Evolutionary conservation across 139 green algal genomes (phyloP).

Genomic region (Chlorella vulgaris): DNA sequence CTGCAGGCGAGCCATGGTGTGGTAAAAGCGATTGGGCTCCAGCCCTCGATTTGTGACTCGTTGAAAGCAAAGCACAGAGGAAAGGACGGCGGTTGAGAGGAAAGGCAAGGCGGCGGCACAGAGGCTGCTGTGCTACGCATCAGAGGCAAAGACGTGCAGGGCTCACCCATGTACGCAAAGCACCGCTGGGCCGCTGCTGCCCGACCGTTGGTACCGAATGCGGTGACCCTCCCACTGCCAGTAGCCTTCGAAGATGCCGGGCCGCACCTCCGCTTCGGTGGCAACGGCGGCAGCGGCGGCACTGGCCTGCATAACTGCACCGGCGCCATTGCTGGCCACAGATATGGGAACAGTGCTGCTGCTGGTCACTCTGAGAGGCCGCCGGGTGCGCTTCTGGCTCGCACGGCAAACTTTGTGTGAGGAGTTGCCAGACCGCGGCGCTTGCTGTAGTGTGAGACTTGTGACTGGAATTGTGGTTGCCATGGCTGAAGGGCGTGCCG

Average conservation of each 20-base stretch:
- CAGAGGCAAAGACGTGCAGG: no score
- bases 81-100: constrained; percentile 4
- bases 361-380: no score
- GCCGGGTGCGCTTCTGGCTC: no score
- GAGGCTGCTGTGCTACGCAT: neutral
- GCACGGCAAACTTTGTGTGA: no score
- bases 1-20: constrained; percentile 89
- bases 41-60: no score
- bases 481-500: no score
- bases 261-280: constrained; percentile 35
- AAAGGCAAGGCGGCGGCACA: neutral
- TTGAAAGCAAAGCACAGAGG: no score
- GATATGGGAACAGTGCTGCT: neutral
- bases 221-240: constrained; percentile 83
- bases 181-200: constrained; percentile 44
- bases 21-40: no score
- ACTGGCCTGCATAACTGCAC: neutral
- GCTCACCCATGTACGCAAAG: constrained; percentile 25
- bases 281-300: neutral
- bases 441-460: no score
- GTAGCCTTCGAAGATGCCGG: constrained; percentile 49
- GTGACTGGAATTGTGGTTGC: no score
- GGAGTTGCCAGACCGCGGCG: no score
- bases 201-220: constrained; percentile 84
- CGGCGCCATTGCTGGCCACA: neutral